Evolutionary conservation across 2,329 filamentous ascomycete species (phyloP).

Genomic region (Boeremia exigua): DNA sequence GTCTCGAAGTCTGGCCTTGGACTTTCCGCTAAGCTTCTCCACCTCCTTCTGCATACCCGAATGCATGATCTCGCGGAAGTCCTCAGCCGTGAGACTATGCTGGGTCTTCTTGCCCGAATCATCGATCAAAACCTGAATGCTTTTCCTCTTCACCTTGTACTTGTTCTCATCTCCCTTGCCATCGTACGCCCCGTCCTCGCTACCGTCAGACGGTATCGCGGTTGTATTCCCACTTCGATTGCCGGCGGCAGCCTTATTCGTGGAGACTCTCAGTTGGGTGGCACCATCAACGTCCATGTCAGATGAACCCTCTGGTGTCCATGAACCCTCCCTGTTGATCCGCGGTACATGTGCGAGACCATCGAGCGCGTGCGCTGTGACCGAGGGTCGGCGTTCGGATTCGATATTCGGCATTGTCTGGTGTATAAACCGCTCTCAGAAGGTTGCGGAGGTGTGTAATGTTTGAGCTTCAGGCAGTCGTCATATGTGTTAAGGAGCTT

Average conservation of each 20-base stretch:
- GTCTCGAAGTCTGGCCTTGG: slow-evolving; percentile 56
- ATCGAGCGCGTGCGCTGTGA: slow-evolving; percentile 36
- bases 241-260: slow-evolving; percentile 46
- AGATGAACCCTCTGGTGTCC: slow-evolving; percentile 36
- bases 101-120: slow-evolving; percentile 54
- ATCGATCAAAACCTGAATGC: slow-evolving; percentile 56
- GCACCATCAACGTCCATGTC: slow-evolving; percentile 51
- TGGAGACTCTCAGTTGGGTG: slow-evolving; percentile 46
- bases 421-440: neutral
- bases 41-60: slow-evolving; percentile 53
- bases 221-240: slow-evolving; percentile 37
- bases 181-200: slow-evolving; percentile 18
- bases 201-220: slow-evolving; percentile 34
- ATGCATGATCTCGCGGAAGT: slow-evolving; percentile 56
- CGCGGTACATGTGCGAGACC: slow-evolving; percentile 32
- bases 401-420: slow-evolving; percentile 14
- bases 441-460: neutral
- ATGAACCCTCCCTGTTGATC: slow-evolving; percentile 30
- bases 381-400: slow-evolving; percentile 18
- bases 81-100: slow-evolving; percentile 58
- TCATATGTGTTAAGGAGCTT: slow-evolving; percentile 18
- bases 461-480: neutral
- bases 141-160: slow-evolving; percentile 43
- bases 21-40: slow-evolving; percentile 39
- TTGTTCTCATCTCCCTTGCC: slow-evolving; percentile 9